phyloP scores from a whole-genome alignment of 257 asterid species.

The Knoxia roxburghii region DNA sequence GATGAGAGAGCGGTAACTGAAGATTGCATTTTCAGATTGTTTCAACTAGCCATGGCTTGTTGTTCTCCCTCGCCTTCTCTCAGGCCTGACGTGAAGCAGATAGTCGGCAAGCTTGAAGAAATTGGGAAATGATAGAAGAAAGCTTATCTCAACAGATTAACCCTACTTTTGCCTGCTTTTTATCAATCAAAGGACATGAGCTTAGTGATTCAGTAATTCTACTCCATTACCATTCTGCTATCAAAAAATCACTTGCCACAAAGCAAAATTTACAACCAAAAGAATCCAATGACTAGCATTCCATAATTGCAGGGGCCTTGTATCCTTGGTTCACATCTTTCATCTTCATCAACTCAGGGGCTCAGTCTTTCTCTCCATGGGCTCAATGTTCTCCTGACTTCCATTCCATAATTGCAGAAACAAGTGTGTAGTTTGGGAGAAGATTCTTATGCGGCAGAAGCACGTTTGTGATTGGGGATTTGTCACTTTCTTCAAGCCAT shows the following conservation, averaged over 20 bases:
- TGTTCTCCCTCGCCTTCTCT: constrained; percentile 70
- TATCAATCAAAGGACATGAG: neutral
- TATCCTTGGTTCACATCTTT: too few species aligned
- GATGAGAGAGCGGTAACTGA: constrained; percentile 34
- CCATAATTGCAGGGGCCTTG: constrained; percentile 71
- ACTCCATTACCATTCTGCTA: neutral
- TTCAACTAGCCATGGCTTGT: constrained; percentile 80
- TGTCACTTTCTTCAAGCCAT: constrained; percentile 53
- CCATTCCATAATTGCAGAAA: constrained; percentile 80
- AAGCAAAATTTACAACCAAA: neutral
- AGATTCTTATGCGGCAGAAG: constrained; percentile 56
- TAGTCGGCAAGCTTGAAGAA: constrained; percentile 68
- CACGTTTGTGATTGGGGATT: constrained; percentile 58
- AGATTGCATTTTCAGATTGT: constrained; percentile 43
- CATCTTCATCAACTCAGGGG: too few species aligned
- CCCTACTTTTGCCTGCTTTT: neutral
- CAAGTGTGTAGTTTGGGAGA: constrained; percentile 62
- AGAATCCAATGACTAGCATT: constrained; percentile 50
- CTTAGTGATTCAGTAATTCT: neutral
- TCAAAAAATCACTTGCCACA: neutral
- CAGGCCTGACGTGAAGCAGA: constrained; percentile 57
- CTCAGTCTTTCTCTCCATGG: too few species aligned
- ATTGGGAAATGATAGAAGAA: constrained; percentile 35
- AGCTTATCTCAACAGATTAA: too few species aligned
- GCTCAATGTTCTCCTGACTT: constrained; percentile 33